Base-by-base conservation (phyloP, 768 basidiomycete genomes). In the Lactarius psammicola region DNA sequence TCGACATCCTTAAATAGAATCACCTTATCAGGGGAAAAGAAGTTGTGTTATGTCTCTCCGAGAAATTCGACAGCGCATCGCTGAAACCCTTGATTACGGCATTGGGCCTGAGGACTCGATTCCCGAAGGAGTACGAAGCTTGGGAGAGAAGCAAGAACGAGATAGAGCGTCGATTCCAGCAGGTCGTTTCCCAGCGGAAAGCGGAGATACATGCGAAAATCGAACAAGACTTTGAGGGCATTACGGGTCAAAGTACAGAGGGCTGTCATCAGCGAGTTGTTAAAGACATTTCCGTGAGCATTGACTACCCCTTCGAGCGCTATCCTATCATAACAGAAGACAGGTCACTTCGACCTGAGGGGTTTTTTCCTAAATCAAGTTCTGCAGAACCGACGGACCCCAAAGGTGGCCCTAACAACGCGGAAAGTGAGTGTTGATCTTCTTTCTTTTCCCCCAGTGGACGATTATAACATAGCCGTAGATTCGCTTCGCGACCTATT, bases 401-500 rank as follows among this genome's bases (percentile, higher is more conserved):
- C 56, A 49, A 49, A 5, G 46, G 4, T 51, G 49, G 26, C 26
- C 28, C 49, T 7, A 7, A 36, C 34, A 28, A 15, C 7, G 34
- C n/a, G 1, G 34, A n/a, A 23, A 13, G 56, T 57, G 33, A n/a
- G 7, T 11, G 30, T 18, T 26, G 18, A 20, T 44, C 42, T 15
- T 18, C 42, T 26, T 51, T 51, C 13, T 13, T 33, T 2, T 56
- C 6, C 4, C 26, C 26, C 4, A 1, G 8, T 8, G 18, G 36
- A 7, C 17, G 10, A 2, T 4, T 8, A 8, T 57, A 57, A 23
- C 36, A n/a, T 38, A 2, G 6, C 30, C 10, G 9, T 36, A 57
- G 56, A 57, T 36, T 38, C 36, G 23, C 56, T 57, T 15, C 34
- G n/a, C n/a, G 36, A 57, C 36, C n/a, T 56, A 9, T 56, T 57